Evolutionary conservation across 441 rosid species (phyloP).

Genomic region (Populus trichocarpa): DNA sequence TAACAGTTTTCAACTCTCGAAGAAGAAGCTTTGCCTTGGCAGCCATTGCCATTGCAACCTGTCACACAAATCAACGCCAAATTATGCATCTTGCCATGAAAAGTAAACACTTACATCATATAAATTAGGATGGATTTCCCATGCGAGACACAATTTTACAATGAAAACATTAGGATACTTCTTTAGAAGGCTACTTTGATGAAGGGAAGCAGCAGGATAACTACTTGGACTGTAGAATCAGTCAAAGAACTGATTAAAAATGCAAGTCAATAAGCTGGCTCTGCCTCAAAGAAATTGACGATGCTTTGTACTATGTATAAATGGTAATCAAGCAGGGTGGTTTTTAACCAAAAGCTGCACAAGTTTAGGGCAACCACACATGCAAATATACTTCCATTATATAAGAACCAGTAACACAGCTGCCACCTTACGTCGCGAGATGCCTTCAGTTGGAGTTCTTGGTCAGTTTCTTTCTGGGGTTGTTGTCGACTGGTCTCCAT

Average conservation of each 20-base stretch:
- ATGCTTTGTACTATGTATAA: neutral
- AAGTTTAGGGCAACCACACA: constrained; percentile 10
- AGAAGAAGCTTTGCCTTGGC: constrained; percentile 96
- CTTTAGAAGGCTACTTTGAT: neutral
- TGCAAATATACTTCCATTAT: constrained; percentile 19
- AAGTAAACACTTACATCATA: neutral
- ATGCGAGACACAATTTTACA: neutral
- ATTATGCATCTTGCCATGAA: constrained; percentile 15
- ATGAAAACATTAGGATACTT: neutral
- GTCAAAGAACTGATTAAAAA: neutral
- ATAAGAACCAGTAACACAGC: constrained; percentile 40
- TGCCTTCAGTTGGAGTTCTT: constrained; percentile 25
- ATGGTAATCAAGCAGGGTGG: neutral
- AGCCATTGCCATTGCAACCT: constrained; percentile 99
- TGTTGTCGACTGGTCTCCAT: constrained; percentile 4
- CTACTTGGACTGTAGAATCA: neutral
- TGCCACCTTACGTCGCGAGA: constrained; percentile 39
- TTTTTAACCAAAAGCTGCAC: neutral
- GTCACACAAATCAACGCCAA: constrained; percentile 22
- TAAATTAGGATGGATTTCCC: neutral
- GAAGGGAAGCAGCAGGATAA: neutral
- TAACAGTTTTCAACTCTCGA: constrained; percentile 87
- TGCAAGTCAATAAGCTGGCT: neutral
- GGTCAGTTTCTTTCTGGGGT: constrained; percentile 23
- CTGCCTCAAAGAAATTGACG: neutral